phyloP scores from a whole-genome alignment of 2,329 filamentous ascomycete genomes.

The Nemania diffusa region DNA sequence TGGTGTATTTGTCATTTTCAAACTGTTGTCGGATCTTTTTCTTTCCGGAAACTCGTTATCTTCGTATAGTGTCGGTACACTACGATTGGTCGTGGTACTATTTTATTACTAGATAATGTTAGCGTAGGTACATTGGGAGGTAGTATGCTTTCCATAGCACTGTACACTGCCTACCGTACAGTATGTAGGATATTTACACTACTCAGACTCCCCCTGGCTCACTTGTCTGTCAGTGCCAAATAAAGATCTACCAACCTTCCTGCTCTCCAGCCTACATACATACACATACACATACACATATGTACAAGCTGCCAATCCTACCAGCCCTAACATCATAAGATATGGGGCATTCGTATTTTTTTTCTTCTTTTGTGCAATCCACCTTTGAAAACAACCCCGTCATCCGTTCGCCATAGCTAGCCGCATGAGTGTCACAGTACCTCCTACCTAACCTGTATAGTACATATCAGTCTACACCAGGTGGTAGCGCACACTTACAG shows the following conservation, averaged over 20 bases:
- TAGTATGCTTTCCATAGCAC: neutral
- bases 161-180: neutral
- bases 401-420: constrained; percentile 21
- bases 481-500: constrained; percentile 3
- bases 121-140: neutral
- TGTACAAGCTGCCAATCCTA: constrained; percentile 31
- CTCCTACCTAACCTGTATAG: constrained; percentile 1
- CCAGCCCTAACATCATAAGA: constrained; percentile 19
- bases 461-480: neutral
- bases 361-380: constrained; percentile 19
- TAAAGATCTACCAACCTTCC: constrained; percentile 26
- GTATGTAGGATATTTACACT: neutral
- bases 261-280: constrained; percentile 5
- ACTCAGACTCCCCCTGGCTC: constrained; percentile 2
- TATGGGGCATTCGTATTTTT: constrained; percentile 29
- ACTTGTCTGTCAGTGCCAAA: constrained; percentile 25
- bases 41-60: neutral
- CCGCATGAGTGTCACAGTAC: constrained; percentile 12
- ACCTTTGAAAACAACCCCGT: constrained; percentile 10
- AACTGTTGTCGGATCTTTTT: neutral
- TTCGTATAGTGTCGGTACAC: neutral
- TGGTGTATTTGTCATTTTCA: neutral
- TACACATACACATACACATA: too few relatives aligned
- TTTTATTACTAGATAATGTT: neutral
- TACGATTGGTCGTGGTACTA: neutral